Base-by-base conservation (phyloP, 345 rosid species). In the Eucalyptus fibrosa region DNA sequence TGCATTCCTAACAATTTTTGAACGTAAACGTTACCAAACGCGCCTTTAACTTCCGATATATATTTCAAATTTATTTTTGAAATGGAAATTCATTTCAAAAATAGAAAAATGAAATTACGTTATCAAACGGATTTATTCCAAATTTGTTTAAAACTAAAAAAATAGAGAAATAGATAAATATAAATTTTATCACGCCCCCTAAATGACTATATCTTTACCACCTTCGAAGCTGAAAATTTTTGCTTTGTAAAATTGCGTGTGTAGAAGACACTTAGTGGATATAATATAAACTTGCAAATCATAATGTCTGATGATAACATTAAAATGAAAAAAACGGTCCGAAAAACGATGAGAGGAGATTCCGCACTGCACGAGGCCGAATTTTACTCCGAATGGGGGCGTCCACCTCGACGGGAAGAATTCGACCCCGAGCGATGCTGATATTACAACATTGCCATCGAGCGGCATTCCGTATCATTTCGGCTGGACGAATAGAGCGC, bases 141-240 rank as follows among this genome's bases (percentile, higher is more conserved):
- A 47, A 10, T 47, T 45, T 47, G 1, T 47, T 47, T 0, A 8
- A 1, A 45, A 9, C 3, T 44, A 44, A 1, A 9, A 45, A 45
- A 45, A 45, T 1, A 47, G 4, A 47, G 1, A 47, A 47, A 47
- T 47, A 10, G 0, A 45, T 0, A 45, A 45, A 10, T 0, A 0
- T 0, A 47, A 47, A 47, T 47, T 11, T 47, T 11, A 45, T 45
- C 12, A 45, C 0, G 49, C 49, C 1, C 4, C 12, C 12, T 45
- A 47, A 6, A 19, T 9, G 4, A 12, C 26, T 37, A 19, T 34
- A 37, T 9, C 21, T 37, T 9, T 3, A 3, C 12, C 80, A 7
- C 40, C 12, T 8, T 18, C 4, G 4, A 7, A 34, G 80, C 23
- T 32, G 40, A 67, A 53, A 13, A 8, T 9, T 67, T 37, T 37